Base-by-base conservation (phyloP, 2,329 filamentous ascomycete species). In the Cordyceps farinosa region DNA sequence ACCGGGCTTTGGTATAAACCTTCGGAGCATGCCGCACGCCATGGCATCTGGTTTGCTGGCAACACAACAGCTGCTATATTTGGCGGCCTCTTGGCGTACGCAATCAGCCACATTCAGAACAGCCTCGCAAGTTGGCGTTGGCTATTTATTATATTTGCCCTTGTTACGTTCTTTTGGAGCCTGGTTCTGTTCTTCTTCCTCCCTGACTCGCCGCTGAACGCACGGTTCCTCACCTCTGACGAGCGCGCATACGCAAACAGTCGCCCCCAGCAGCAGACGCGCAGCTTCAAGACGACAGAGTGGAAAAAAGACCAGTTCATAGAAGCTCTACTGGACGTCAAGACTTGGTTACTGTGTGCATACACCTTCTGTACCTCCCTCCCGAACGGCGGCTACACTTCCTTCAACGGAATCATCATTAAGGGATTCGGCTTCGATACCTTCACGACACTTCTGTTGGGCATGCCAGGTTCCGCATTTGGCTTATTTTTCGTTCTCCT, bases 331-430 rank as follows among this genome's bases (percentile, higher is more conserved):
- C 64, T 69, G 10, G 84, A 87, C 66, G 80, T 82, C 0, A 85
- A 86, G 72, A 84, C 82, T 0, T 87, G 83, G 82, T 77, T 85
- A 30, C 70, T 86, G 3, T 84, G 84, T 64, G 66, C 84, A 45
- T 82, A 87, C 73, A 75, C 80, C 0, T 71, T 88, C 29, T 77
- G 85, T 32, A 79, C 86, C 45, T 87, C 87, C 69, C 79, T 86
- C 30, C 84, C 83, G 2, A 82, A 84, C 1, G 75, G 78, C 10
- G 84, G 87, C 4, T 83, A 82, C 7, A 87, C 83, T 68, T 83
- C 80, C 6, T 88, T 88, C 62, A 84, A 84, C 0, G 84, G 85
- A 0, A 72, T 87, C n/a, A 86, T 88, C 62, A 70, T 88, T 5
- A 74, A 74, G 7, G 83, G 83, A 0, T 77, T 88, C 2, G 84